Conservation (phyloP, 192 early-diverging fungal species). For the Linderina pennispora region DNA sequence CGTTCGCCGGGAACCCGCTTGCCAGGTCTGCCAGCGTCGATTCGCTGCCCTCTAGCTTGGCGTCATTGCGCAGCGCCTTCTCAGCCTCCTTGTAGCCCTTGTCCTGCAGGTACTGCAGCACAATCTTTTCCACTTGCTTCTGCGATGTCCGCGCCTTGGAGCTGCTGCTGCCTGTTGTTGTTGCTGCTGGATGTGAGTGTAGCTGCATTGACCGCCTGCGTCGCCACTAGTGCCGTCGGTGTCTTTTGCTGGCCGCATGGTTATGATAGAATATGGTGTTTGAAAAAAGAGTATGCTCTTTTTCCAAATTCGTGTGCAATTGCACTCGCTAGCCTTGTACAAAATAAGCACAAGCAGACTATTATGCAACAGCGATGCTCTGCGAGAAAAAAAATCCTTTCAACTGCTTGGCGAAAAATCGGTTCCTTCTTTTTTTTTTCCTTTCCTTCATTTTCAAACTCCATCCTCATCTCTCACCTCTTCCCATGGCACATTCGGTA, state of each 20-base stretch:
- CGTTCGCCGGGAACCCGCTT: conserved; percentile 34
- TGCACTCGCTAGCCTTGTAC: too few species aligned
- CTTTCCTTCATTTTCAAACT: too few species aligned
- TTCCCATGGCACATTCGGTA: conserved; percentile 49
- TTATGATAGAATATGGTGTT: too few species aligned
- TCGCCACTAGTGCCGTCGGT: conserved; percentile 2
- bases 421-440: background rate
- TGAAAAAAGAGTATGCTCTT: too few species aligned
- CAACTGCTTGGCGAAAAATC: background rate
- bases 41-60: conserved; percentile 31
- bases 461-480: too few species aligned
- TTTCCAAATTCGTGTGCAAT: too few species aligned
- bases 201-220: background rate
- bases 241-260: too few species aligned
- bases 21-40: conserved; percentile 44
- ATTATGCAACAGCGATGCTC: too few species aligned
- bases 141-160: conserved; percentile 12
- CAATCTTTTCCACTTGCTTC: conserved; percentile 52
- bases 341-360: too few species aligned
- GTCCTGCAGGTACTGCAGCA: conserved; percentile 58
- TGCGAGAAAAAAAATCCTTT: too few species aligned
- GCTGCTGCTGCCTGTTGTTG: conserved; percentile 1
- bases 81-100: conserved; percentile 69
- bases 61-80: conserved; percentile 56
- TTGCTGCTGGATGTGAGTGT: background rate